Percentiles rank a stretch among this genome's conserved stretches.
Evolutionary conservation across 257 asterid genomes (phyloP).

Genomic region (Apocynum venetum): DNA sequence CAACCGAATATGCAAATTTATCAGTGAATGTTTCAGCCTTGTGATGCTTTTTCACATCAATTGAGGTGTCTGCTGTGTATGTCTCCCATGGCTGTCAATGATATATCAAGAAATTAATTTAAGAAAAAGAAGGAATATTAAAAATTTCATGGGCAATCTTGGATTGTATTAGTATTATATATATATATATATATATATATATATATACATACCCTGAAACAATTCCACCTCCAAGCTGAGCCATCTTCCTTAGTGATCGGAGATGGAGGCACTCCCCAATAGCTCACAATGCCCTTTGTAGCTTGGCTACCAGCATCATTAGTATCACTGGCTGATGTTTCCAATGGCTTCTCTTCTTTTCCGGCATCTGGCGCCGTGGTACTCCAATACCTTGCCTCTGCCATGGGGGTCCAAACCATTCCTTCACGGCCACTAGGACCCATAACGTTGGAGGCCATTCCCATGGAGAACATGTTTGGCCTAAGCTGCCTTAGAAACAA

Average conservation of each 20-base stretch:
- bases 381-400: conserved; percentile 32
- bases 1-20: conserved; percentile 55
- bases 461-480: conserved; percentile 19
- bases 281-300: conserved; percentile 36
- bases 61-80: conserved; percentile 58
- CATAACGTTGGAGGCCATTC: background rate
- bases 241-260: conserved; percentile 49
- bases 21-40: conserved; percentile 40
- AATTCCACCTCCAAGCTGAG: conserved; percentile 69
- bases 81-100: conserved; percentile 68
- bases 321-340: background rate
- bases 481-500: conserved; percentile 25
- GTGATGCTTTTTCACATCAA: conserved; percentile 67
- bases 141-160: background rate
- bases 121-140: background rate
- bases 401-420: conserved; percentile 2
- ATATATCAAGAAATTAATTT: background rate
- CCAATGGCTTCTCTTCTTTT: conserved; percentile 22
- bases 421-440: conserved; percentile 9
- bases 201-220: conserved; percentile 43
- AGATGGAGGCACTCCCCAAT: conserved; percentile 66
- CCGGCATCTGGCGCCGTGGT: conserved; percentile 13
- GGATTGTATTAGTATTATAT: no score
- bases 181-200: no score
- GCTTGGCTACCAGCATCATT: background rate